A percentile compares a stretch with the other conserved stretches of the same genome.
These are phyloP conservation scores for Cladosporium cucumerinum DNA, from an alignment of 2,329 filamentous ascomycete genomes.

Conservation along the genomic window DNA sequence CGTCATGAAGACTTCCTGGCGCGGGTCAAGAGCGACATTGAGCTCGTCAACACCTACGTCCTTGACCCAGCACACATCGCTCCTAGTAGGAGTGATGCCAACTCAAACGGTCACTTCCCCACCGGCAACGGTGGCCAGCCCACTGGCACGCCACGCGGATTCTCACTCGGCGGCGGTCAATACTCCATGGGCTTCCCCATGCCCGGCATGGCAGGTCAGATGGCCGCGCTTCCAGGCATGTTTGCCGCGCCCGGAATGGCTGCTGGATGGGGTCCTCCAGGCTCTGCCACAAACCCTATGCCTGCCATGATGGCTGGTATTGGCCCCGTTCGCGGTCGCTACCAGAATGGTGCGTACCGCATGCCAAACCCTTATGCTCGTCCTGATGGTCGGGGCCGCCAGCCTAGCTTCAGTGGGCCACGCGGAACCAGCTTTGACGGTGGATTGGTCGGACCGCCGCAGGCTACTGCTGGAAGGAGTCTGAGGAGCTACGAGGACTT, in stretches of 20 bases:
- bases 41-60: constrained; percentile 90
- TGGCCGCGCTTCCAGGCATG: constrained; percentile 42
- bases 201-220: constrained; percentile 36
- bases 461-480: constrained; percentile 88
- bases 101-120: constrained; percentile 93
- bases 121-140: constrained; percentile 64
- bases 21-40: constrained; percentile 75
- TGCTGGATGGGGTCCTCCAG: constrained; percentile 64
- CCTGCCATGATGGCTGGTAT: constrained; percentile 34
- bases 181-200: constrained; percentile 45
- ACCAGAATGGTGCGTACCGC: constrained; percentile 30
- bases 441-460: constrained; percentile 73
- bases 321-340: constrained; percentile 44
- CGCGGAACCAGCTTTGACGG: constrained; percentile 14
- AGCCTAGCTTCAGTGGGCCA: constrained; percentile 17
- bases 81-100: constrained; percentile 86
- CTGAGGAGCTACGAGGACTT: constrained; percentile 97
- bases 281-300: constrained; percentile 21
- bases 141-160: constrained; percentile 83
- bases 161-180: constrained; percentile 68
- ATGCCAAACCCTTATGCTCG: constrained; percentile 31
- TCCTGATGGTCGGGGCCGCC: constrained; percentile 24
- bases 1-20: constrained; percentile 86
- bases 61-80: constrained; percentile 93
- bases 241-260: constrained; percentile 33